Evolutionary conservation across 805 yeast genomes (phyloP).

Genomic region (Nakazawaea laoshanensis): DNA sequence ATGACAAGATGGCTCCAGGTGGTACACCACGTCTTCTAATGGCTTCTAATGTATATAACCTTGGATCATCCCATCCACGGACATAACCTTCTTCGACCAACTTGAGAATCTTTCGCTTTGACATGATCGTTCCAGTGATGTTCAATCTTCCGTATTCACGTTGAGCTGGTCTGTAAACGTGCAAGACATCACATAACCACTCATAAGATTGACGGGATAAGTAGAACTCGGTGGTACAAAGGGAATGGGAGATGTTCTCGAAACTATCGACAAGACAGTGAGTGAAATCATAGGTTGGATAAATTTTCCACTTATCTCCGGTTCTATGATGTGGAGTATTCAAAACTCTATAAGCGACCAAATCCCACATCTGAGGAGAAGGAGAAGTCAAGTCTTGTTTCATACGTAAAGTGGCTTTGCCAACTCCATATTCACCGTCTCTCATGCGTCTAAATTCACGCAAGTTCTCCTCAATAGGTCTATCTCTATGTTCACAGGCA

Average conservation of each 20-base stretch:
- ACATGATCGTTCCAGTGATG: slow-evolving; percentile 87
- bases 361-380: slow-evolving; percentile 99
- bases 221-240: slow-evolving; percentile 94
- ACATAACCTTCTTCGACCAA: slow-evolving; percentile 76
- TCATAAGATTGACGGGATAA: slow-evolving; percentile 92
- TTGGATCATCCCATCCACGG: slow-evolving; percentile 98
- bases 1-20: slow-evolving; percentile 92
- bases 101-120: slow-evolving; percentile 93
- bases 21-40: slow-evolving; percentile 97
- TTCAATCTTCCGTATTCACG: slow-evolving; percentile 97
- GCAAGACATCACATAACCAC: slow-evolving; percentile 94
- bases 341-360: slow-evolving; percentile 92
- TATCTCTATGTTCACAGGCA: slow-evolving; percentile 70
- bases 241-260: slow-evolving; percentile 91
- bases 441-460: slow-evolving; percentile 83
- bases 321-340: slow-evolving; percentile 94
- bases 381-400: slow-evolving; percentile 86
- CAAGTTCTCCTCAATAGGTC: slow-evolving; percentile 67
- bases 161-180: slow-evolving; percentile 96
- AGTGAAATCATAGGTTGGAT: slow-evolving; percentile 98
- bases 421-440: slow-evolving; percentile 80
- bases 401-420: slow-evolving; percentile 94
- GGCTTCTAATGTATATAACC: slow-evolving; percentile 90
- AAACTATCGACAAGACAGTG: slow-evolving; percentile 98
- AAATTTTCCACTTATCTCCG: slow-evolving; percentile 94